Conservation (phyloP, 2,329 filamentous ascomycete genomes). For the Xylariaceae sp. region DNA sequence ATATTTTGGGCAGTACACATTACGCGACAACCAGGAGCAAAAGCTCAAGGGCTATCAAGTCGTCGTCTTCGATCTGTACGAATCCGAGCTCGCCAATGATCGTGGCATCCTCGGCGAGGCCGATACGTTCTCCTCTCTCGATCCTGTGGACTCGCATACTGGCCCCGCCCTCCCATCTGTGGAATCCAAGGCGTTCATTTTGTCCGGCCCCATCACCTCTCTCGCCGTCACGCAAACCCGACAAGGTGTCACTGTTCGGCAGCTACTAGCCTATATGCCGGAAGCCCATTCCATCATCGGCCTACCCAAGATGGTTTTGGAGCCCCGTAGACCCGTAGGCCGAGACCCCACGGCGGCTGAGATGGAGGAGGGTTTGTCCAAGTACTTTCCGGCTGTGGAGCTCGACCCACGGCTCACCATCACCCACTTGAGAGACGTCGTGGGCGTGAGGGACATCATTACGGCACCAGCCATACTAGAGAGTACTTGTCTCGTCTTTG, state of each 20-base stretch:
- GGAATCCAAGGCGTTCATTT: slow-evolving; percentile 74
- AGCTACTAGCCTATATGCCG: slow-evolving; percentile 75
- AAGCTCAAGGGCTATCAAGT: slow-evolving; percentile 80
- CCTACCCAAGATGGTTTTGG: slow-evolving; percentile 73
- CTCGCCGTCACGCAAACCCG: slow-evolving; percentile 84
- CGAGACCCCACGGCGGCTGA: slow-evolving; percentile 79
- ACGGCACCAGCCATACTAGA: slow-evolving; percentile 77
- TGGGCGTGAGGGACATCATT: slow-evolving; percentile 70
- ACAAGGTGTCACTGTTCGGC: slow-evolving; percentile 83
- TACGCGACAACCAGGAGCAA: slow-evolving; percentile 51
- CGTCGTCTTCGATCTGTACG: slow-evolving; percentile 83
- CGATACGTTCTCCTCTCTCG: slow-evolving; percentile 73
- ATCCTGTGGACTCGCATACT: slow-evolving; percentile 55
- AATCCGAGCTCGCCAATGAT: slow-evolving; percentile 78
- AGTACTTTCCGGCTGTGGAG: slow-evolving; percentile 73
- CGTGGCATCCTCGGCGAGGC: slow-evolving; percentile 70
- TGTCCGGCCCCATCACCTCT: slow-evolving; percentile 72
- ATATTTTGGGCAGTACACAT: slow-evolving; percentile 61
- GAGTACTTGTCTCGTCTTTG: slow-evolving; percentile 86
- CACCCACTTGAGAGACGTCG: slow-evolving; percentile 76
- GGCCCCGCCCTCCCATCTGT: slow-evolving; percentile 66
- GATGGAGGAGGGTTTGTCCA: slow-evolving; percentile 75
- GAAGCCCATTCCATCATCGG: slow-evolving; percentile 70
- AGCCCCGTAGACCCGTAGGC: slow-evolving; percentile 80
- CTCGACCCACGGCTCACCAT: slow-evolving; percentile 78